These are phyloP conservation scores for Scedosporium apiospermum DNA, from an alignment of 2,329 filamentous ascomycete genomes.

Conservation along the genomic window DNA sequence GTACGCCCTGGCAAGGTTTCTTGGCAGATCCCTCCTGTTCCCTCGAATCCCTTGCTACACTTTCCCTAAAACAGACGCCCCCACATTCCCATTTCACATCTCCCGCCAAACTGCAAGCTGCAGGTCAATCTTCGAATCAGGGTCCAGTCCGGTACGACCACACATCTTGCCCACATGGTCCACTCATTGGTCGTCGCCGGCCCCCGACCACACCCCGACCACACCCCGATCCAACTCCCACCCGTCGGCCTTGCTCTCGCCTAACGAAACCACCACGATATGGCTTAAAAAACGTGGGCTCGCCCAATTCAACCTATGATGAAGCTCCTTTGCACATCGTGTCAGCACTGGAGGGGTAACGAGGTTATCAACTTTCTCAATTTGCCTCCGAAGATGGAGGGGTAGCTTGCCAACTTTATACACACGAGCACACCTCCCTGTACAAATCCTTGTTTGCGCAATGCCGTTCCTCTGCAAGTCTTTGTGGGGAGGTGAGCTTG, in stretches of 20 bases:
- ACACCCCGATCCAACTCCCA: neutral
- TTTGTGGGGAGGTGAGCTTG: neutral
- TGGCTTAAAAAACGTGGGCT: neutral
- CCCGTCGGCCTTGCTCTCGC: neutral
- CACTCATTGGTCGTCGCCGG: conserved; percentile 6
- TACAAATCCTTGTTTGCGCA: neutral
- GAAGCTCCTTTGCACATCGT: conserved; percentile 1
- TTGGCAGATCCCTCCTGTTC: neutral
- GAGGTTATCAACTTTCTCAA: neutral
- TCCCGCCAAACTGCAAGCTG: neutral
- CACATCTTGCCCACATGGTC: conserved; percentile 4
- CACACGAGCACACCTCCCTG: neutral
- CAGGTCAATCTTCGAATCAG: neutral
- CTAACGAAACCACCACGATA: neutral
- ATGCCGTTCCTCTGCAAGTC: neutral
- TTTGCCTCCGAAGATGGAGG: neutral
- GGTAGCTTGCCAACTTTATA: neutral
- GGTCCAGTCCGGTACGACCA: neutral
- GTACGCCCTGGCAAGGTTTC: neutral
- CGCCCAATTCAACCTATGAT: conserved; percentile 1
- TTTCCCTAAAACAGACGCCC: neutral
- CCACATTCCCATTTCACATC: neutral
- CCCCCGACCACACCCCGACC: neutral
- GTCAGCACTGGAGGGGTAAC: neutral
- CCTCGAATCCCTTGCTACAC: neutral